phyloP scores from a whole-genome alignment of 2,329 filamentous ascomycete genomes.

The Rachicladosporium sp. region DNA sequence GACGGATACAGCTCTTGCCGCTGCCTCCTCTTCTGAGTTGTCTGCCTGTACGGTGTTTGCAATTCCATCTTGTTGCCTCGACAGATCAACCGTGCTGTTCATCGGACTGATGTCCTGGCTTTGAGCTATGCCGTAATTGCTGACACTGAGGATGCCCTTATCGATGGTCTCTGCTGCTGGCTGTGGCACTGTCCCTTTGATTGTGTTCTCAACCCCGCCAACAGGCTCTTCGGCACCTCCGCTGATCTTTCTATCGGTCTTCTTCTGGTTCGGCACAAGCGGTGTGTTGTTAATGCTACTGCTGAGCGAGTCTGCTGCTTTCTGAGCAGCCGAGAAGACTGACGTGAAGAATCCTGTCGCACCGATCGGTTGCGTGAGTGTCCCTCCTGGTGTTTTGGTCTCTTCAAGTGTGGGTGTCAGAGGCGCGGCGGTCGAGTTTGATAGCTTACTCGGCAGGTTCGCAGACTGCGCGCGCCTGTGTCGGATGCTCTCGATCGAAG shows the following conservation, averaged over 20 bases:
- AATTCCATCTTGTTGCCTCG: conserved; percentile 33
- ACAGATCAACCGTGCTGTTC: conserved; percentile 46
- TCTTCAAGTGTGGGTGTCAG: conserved; percentile 68
- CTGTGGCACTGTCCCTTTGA: conserved; percentile 29
- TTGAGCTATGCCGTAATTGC: conserved; percentile 65
- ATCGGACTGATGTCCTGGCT: conserved; percentile 40
- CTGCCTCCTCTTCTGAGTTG: conserved; percentile 47
- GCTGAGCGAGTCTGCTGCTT: conserved; percentile 65
- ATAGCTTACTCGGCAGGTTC: conserved; percentile 66
- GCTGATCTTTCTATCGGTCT: conserved; percentile 6
- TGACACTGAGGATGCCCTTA: conserved; percentile 75
- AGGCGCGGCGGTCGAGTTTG: conserved; percentile 58
- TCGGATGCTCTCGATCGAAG: conserved; percentile 19
- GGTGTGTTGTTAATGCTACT: conserved; percentile 55
- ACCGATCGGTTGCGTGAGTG: conserved; percentile 33
- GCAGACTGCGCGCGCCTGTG: conserved; percentile 21
- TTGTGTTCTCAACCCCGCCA: conserved; percentile 17
- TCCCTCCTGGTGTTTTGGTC: conserved; percentile 44
- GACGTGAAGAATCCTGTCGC: conserved; percentile 75
- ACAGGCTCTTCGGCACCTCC: conserved; percentile 31
- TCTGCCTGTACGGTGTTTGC: conserved; percentile 40
- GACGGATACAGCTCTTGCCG: conserved; percentile 47
- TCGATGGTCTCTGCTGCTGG: conserved; percentile 75
- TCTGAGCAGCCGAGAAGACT: conserved; percentile 85
- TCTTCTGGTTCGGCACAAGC: conserved; percentile 25